Base-by-base conservation (phyloP, 1,139 yeast species). In the Saccharomyces hybrid region DNA sequence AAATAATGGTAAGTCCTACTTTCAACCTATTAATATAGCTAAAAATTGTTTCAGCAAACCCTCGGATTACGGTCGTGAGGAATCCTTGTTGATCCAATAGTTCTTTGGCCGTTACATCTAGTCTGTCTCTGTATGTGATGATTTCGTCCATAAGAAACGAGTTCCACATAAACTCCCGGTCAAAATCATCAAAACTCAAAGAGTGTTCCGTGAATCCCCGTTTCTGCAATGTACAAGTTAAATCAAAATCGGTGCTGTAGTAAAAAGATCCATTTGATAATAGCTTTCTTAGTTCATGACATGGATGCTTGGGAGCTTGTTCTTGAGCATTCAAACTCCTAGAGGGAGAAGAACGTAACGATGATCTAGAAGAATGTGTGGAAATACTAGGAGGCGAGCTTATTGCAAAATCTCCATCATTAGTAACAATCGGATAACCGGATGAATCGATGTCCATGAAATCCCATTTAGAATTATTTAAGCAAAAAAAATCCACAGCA, bases 101-200 rank as follows among this genome's bases (percentile, higher is more conserved):
- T 27, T 73, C 70, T 58, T 81, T 84, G 48, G 83, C 81, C 25
- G 73, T 77, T 2, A 77, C 74, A 42, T 85, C 90, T 55, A 90
- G 71, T 57, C 86, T 85, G 55, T 85, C 77, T 56, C 96, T 76
- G 69, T 87, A 91, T 53, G 79, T 77, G 58, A 88, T 77, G 57
- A 95, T 78, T 59, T 91, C 96, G 55, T 84, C 80, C 83, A 91
- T 84, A 83, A 95, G 81, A 68, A 88, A 93, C 5, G 86, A 80
- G 69, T 95, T 95, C 99, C 99, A 95, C 97, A 93, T 90, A 66
- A 87, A 93, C 61, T 91, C 93, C 55, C 82, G 83, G 66, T 85
- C 91, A 60, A 79, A 84, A 56, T 81, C 79, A 59, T 82, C 85
- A 51, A 76, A 67, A 55, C 80, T 76, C 49, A 80, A 60, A 5